phyloP scores from a whole-genome alignment of 2,329 filamentous ascomycete species.

The Phialophora verrucosa region DNA sequence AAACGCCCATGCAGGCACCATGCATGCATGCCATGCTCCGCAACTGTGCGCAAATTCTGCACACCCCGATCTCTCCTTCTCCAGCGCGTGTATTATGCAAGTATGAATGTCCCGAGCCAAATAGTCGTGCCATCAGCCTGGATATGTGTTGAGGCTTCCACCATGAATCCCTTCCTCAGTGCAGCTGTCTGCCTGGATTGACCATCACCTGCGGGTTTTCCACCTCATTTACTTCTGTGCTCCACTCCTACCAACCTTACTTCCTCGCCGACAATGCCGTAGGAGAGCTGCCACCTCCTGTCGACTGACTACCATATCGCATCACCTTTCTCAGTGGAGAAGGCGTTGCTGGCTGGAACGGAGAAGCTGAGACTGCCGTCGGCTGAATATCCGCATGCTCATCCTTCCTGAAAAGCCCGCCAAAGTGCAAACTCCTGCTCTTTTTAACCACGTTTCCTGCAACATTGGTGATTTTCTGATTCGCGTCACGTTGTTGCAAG shows the following conservation, averaged over 20 bases:
- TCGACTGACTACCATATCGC: slow-evolving; percentile 22
- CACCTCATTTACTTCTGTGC: background rate
- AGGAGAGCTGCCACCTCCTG: slow-evolving; percentile 10
- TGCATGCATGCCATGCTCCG: slow-evolving; percentile 5
- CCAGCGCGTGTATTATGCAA: background rate
- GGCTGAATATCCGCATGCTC: slow-evolving; percentile 15
- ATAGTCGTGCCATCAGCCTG: background rate
- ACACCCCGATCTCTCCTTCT: background rate
- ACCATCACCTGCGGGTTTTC: background rate
- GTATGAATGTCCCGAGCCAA: background rate
- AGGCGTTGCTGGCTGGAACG: slow-evolving; percentile 31
- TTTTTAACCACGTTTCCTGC: slow-evolving; percentile 26
- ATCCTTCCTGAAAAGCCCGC: slow-evolving; percentile 32
- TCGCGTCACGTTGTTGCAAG: slow-evolving; percentile 19
- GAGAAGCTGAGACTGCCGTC: slow-evolving; percentile 1
- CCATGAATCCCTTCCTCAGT: background rate
- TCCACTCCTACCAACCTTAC: background rate
- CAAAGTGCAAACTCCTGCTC: slow-evolving; percentile 32
- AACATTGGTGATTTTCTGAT: slow-evolving; percentile 13
- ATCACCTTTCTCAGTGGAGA: slow-evolving; percentile 32
- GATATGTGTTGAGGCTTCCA: background rate
- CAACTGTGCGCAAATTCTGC: background rate
- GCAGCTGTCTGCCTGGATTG: background rate
- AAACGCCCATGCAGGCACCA: background rate
- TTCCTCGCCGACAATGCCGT: slow-evolving; percentile 3